Base-by-base conservation (phyloP, 768 basidiomycete species). In the Phaffia australis region DNA sequence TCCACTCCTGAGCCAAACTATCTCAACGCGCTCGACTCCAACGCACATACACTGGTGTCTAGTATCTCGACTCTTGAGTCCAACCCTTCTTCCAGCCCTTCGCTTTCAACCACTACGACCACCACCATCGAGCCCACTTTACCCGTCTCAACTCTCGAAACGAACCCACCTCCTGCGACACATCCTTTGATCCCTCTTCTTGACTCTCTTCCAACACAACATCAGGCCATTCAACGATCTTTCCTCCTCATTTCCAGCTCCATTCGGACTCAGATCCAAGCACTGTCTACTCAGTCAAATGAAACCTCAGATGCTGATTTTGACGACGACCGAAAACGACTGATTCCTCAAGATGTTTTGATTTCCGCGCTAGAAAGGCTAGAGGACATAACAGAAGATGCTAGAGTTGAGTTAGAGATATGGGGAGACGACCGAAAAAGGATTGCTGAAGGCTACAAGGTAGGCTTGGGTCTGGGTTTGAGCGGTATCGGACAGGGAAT, bases 351-450 rank as follows among this genome's bases (percentile, higher is more conserved):
- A 15, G 42, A 62, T 1, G 48, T 83, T 19, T 71, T 89, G 3
- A 76, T 76, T 23, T 78, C 78, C 0, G 84, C 83, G 6, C 76
- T 87, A 21, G 79, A 82, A 29, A 80, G 88, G 9, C 78, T 91
- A 52, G 80, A 83, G 62, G 87, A 91, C 73, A 87, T 81, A 72
- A 82, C 82, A 5, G 88, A 89, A 73, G 88, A 89, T 70, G 83
- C 83, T 1, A 83, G 87, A 0, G 88, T 91, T 14, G 88, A 90
- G 73, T 77, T 91, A 25, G 88, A 90, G 76, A 89, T 90, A 50
- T 82, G 83, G 27, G 77, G 84, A 14, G 81, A 85, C 1, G 88
- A 91, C 72, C 87, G 87, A 69, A 81, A 80, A 15, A 80, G 89
- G 18, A 78, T 85, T 0, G 78, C 79, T 8, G 80, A 80, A 9